phyloP scores from a whole-genome alignment of 2,329 filamentous ascomycete genomes.

The Cryphonectria carpinicola region DNA sequence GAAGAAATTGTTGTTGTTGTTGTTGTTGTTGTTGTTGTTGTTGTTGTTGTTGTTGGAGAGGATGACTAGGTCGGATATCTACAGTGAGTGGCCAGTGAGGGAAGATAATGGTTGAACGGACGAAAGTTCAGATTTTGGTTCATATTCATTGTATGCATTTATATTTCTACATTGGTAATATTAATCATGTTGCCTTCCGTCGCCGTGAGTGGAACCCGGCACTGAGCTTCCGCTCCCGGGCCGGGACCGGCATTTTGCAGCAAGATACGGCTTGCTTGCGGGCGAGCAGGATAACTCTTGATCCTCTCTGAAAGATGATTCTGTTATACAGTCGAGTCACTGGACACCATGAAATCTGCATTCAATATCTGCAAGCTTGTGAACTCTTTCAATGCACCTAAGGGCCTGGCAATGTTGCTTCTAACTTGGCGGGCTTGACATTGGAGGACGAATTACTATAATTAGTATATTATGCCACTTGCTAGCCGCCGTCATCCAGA shows the following conservation, averaged over 20 bases:
- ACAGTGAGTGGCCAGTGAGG: neutral
- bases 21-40: no score
- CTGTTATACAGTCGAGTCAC: neutral
- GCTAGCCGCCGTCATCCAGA: neutral
- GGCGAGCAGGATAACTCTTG: no score
- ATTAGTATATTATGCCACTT: neutral
- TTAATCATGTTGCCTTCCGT: neutral
- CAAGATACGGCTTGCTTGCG: neutral
- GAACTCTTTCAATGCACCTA: neutral
- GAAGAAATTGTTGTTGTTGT: no score
- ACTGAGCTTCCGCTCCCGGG: slow-evolving; percentile 2
- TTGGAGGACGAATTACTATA: neutral
- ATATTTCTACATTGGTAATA: neutral
- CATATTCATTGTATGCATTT: neutral
- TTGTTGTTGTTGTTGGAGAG: no score
- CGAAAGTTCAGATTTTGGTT: neutral
- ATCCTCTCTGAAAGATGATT: neutral
- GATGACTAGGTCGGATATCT: no score
- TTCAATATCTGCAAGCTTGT: neutral
- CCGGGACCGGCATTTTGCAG: slow-evolving; percentile 2
- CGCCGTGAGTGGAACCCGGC: neutral
- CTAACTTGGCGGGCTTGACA: neutral
- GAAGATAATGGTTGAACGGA: neutral
- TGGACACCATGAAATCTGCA: neutral
- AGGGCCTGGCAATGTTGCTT: neutral